Conservation (phyloP, 768 basidiomycete genomes). For the Antrodiella citrinella region DNA sequence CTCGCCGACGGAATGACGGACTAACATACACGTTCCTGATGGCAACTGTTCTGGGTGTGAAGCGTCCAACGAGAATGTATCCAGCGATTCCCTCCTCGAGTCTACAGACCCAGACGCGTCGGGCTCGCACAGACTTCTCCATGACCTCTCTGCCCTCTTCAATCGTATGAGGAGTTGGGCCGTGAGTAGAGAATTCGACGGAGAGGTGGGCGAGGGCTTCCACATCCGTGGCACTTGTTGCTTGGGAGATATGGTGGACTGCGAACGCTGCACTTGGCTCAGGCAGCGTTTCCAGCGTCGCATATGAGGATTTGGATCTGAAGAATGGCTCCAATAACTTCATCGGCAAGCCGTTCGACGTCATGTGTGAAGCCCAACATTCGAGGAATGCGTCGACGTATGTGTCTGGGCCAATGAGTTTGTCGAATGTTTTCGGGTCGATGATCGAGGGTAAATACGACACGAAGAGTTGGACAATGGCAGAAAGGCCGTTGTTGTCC, state of each 20-base stretch:
- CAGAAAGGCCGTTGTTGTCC: background rate
- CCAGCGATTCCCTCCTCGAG: slow-evolving; percentile 5
- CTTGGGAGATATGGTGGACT: background rate
- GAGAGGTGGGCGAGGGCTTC: slow-evolving; percentile 5
- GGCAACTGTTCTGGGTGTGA: slow-evolving; percentile 12
- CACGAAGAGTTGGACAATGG: background rate
- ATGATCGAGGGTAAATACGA: background rate
- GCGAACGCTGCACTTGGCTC: slow-evolving; percentile 1
- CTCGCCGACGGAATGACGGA: slow-evolving; percentile 10
- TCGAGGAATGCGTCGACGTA: slow-evolving; percentile 7
- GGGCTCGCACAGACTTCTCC: background rate
- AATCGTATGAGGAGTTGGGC: background rate
- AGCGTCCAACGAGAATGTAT: slow-evolving; percentile 10
- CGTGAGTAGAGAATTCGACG: slow-evolving; percentile 5
- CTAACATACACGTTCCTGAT: slow-evolving; percentile 14
- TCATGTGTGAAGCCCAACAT: slow-evolving; percentile 3
- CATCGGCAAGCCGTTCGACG: background rate
- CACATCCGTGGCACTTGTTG: slow-evolving; percentile 4
- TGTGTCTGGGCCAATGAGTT: slow-evolving; percentile 1
- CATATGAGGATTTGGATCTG: slow-evolving; percentile 4
- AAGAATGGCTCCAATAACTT: background rate
- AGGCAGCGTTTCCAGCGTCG: slow-evolving; percentile 9
- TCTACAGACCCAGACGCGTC: slow-evolving; percentile 7
- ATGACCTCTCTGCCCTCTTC: slow-evolving; percentile 1
- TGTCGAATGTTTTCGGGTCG: slow-evolving; percentile 1